Evolutionary conservation across 768 basidiomycete genomes (phyloP), one percentile per base, ranked within the genome.

Genomic region (Macrolepiota dolichaula): DNA sequence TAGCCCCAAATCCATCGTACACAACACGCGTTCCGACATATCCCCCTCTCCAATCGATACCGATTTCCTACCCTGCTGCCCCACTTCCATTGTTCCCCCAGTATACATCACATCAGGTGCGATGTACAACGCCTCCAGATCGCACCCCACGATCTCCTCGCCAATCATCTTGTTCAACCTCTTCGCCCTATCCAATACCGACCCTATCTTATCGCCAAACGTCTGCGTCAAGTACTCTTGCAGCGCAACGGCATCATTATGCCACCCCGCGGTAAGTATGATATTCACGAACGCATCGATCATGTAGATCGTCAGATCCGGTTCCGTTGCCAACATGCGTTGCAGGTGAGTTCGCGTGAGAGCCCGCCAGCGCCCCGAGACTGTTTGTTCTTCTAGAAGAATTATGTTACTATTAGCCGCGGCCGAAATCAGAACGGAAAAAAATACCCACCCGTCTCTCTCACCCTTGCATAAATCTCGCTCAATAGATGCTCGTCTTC

Each of bases 1-100:
- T 36, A 87, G 72, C 2, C 85, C 85, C 3, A 87, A 74, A 52
- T 85, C 81, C 19, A 80, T 85, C 50, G 85, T 85, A 64, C 86
- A 86, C 19, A 87, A 65, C 4, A 86, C 74, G 10, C 63, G 62
- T 55, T 77, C 77, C 19, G 49, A 2, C 51, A 24, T 5, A 19
- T 35, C 47, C 24, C 42, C 27, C 29, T 49, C 40, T n/a, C 2
- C 19, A 17, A 44, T 17, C 42, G 42, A 44, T 44, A 7, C 19
- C 37, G 37, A 32, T 40, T 15, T 17, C 51, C 37, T 61, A 51
- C 59, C 5, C 62, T 59, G 29, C 53, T 62, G n/a, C 59, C 65
- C 53, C 63, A 81, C 77, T 32, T 83, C 78, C 85, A 87, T 84
- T 51, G 67, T 70, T 0, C 61, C 58, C 0, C 65, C 62, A 56